Conservation (phyloP, 2,329 filamentous ascomycete species). For the Lomentospora prolificans region DNA sequence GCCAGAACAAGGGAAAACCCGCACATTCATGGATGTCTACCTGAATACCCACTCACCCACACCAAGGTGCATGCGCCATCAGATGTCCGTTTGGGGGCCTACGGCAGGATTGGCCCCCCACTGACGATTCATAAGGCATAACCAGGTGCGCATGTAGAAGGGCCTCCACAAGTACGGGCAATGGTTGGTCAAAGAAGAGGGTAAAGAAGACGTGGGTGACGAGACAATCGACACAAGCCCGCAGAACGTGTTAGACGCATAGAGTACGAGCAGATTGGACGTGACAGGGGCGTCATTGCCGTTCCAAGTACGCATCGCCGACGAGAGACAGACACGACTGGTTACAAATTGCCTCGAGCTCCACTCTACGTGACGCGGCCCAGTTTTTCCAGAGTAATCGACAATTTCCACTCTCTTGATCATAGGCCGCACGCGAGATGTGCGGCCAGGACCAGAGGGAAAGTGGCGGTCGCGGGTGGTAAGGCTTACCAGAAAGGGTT, state of each 20-base stretch:
- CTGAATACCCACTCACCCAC: neutral
- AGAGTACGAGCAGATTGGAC: neutral
- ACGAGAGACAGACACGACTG: too few relatives aligned
- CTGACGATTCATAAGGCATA: neutral
- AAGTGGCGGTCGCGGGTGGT: neutral
- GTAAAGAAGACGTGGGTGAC: neutral
- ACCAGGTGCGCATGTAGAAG: neutral
- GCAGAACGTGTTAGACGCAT: neutral
- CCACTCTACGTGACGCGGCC: neutral
- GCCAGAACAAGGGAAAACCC: neutral
- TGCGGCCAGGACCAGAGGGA: neutral
- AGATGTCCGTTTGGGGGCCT: neutral
- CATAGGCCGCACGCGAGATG: neutral
- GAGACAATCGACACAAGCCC: neutral
- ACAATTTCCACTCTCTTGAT: neutral
- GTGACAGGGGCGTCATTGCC: too few relatives aligned
- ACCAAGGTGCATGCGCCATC: neutral
- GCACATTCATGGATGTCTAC: neutral
- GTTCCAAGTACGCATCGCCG: too few relatives aligned
- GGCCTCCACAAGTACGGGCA: neutral
- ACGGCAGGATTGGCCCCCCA: neutral
- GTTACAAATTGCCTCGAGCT: neutral
- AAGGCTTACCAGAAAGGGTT: neutral
- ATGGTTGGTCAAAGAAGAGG: too few relatives aligned
- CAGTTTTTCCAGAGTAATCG: neutral